Evolutionary conservation across 2,329 filamentous ascomycete species (phyloP).

Genomic region (Penicillium sp.): DNA sequence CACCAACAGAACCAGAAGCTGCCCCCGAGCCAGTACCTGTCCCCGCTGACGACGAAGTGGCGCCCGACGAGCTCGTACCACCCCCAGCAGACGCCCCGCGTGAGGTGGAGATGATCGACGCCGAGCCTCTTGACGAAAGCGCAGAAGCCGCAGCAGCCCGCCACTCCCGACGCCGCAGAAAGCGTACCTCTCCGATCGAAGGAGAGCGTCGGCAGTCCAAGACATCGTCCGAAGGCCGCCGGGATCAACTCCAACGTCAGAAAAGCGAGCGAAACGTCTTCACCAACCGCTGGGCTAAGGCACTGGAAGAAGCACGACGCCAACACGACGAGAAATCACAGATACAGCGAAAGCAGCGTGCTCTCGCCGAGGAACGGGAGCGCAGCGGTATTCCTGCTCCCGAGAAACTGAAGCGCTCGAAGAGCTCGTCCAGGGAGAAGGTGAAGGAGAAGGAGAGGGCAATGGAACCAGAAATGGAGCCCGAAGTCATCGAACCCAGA

Average conservation of each 20-base stretch:
- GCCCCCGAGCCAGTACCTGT: slow-evolving; percentile 9
- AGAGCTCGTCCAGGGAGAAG: slow-evolving; percentile 15
- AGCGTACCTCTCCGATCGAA: slow-evolving; percentile 30
- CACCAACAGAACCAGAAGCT: slow-evolving; percentile 11
- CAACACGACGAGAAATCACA: slow-evolving; percentile 37
- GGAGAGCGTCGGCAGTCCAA: slow-evolving; percentile 40
- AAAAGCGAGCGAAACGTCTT: slow-evolving; percentile 37
- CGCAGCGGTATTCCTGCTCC: slow-evolving; percentile 16
- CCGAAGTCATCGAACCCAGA: slow-evolving; percentile 14
- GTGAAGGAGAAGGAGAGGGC: slow-evolving; percentile 10
- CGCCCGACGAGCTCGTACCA: slow-evolving; percentile 7
- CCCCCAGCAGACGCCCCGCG: not conserved
- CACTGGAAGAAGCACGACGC: slow-evolving; percentile 38
- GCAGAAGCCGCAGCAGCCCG: slow-evolving; percentile 13
- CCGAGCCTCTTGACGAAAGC: slow-evolving; percentile 7
- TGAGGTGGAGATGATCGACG: slow-evolving; percentile 3
- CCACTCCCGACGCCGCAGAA: slow-evolving; percentile 33
- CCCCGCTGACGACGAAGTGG: slow-evolving; percentile 10
- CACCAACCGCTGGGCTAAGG: slow-evolving; percentile 36
- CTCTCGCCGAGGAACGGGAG: slow-evolving; percentile 23
- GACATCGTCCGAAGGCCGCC: slow-evolving; percentile 37
- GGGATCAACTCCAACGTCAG: slow-evolving; percentile 30
- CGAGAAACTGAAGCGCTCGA: slow-evolving; percentile 20
- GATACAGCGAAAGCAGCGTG: slow-evolving; percentile 22
- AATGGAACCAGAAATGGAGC: slow-evolving; percentile 9